Percentiles rank a stretch among this genome's conserved stretches.
Conservation (phyloP, 768 basidiomycete species). For the Amanita polypyramis region DNA sequence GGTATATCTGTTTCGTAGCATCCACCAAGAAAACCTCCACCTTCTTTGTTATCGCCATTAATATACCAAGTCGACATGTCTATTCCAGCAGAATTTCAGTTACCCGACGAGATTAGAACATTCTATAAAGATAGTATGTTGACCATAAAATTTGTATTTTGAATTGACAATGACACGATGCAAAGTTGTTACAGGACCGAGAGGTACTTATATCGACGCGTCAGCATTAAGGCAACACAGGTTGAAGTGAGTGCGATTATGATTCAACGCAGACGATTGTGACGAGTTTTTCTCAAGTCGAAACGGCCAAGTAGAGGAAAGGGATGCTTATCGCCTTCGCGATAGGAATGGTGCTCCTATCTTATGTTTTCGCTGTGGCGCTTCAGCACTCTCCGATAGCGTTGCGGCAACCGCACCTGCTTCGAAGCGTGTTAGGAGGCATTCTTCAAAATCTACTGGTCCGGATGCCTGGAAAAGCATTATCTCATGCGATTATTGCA, state of each 20-base stretch:
- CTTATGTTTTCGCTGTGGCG: conserved; percentile 87
- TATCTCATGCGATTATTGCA: conserved; percentile 92
- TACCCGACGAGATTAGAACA: conserved; percentile 74
- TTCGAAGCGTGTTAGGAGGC: conserved; percentile 43
- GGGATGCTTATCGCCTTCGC: conserved; percentile 78
- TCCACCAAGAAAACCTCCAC: conserved; percentile 56
- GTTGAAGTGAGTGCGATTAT: conserved; percentile 55
- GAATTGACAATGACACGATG: conserved; percentile 11
- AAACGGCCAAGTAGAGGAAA: conserved; percentile 82
- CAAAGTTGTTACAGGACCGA: conserved; percentile 67
- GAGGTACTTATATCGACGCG: conserved; percentile 77
- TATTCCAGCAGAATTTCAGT: conserved; percentile 74
- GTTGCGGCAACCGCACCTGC: conserved; percentile 42
- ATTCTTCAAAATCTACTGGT: conserved; percentile 29
- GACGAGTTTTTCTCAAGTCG: conserved; percentile 35
- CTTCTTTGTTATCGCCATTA: conserved; percentile 61
- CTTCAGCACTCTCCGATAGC: conserved; percentile 57
- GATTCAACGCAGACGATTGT: conserved; percentile 8
- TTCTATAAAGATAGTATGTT: conserved; percentile 82
- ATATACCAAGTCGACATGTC: conserved; percentile 55
- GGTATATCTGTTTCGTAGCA: conserved; percentile 32
- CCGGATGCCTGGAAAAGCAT: conserved; percentile 63
- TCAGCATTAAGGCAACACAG: conserved; percentile 69
- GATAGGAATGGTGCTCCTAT: conserved; percentile 77
- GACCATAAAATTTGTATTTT: conserved; percentile 8